Evolutionary conservation across 2,329 filamentous ascomycete species (phyloP).

Genomic region (Harringtonia aguacate): DNA sequence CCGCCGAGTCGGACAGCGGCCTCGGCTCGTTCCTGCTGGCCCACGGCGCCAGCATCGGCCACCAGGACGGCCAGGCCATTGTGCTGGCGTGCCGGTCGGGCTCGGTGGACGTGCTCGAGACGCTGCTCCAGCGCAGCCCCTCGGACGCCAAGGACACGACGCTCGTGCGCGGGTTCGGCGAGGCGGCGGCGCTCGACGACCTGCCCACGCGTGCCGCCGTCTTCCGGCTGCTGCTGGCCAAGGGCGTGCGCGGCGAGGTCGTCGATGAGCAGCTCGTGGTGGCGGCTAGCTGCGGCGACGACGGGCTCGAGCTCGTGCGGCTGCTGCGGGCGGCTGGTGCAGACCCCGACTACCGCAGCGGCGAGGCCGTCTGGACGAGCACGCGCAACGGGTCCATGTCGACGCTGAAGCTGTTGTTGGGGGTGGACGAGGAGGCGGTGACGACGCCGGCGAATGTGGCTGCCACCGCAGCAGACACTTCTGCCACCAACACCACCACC

Average conservation of each 20-base stretch:
- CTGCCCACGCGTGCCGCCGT: constrained; percentile 36
- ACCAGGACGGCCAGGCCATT: constrained; percentile 41
- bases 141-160: constrained; percentile 27
- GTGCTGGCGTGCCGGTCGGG: constrained; percentile 43
- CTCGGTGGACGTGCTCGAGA: constrained; percentile 34
- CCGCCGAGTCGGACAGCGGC: constrained; percentile 39
- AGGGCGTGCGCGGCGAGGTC: constrained; percentile 37
- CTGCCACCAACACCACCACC: not conserved
- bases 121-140: constrained; percentile 31
- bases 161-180: constrained; percentile 41
- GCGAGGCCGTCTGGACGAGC: constrained; percentile 44
- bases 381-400: constrained; percentile 38
- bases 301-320: constrained; percentile 34
- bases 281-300: constrained; percentile 38
- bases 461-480: constrained; percentile 12
- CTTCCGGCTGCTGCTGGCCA: constrained; percentile 38
- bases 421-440: constrained; percentile 19
- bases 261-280: constrained; percentile 43
- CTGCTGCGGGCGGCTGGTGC: constrained; percentile 42
- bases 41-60: constrained; percentile 39
- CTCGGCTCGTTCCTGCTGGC: constrained; percentile 39
- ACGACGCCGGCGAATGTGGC: constrained; percentile 23
- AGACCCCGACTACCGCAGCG: constrained; percentile 42
- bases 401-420: constrained; percentile 40
- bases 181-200: constrained; percentile 41